Base-by-base conservation (phyloP, 139 green algal species). In the Tetradesmus obliquus region DNA sequence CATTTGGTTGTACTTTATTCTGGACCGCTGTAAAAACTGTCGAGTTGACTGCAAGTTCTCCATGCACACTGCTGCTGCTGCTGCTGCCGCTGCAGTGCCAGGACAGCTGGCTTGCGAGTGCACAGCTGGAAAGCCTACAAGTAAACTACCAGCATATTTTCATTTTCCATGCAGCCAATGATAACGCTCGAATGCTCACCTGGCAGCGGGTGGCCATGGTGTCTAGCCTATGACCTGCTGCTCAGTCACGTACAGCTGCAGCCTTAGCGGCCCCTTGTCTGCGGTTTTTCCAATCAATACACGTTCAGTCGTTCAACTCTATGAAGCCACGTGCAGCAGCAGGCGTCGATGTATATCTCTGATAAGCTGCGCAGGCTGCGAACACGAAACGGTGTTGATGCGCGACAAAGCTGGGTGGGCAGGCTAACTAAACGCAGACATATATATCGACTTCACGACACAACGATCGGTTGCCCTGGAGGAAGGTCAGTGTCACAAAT, bases 151-250 rank as follows among this genome's bases (percentile, higher is more conserved):
- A 0, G 0, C 66, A 76, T 6, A 45, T 6, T 13, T n/a, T n/a
- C n/a, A n/a, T n/a, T 2, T n/a, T 13, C 4, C 32, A 24, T 83
- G 24, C 76, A 60, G 32, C 45, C 79, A 17, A 45, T 60, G 0
- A 0, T n/a, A 54, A 7, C 79, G 3, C 32, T n/a, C 79, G 6
- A 5, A 55, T 84, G 79, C 84, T 81, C 32, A 89, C 84, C 84
- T 89, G 84, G 45, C 84, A 89, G 32, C 84, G 84, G 17, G 84
- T 89, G 5, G 84, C 84, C 84, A 89, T 89, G 84, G 13, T 84
- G 79, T 76, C 66, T 76, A 24, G 66, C 66, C 66, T 76, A 76
- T 24, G 66, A 76, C 66, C 66, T 76, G 66, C 66, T 76, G 66
- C 66, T 76, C 66, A 76, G 66, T 76, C 66, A 24, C 66, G 3